phyloP scores from a whole-genome alignment of 2,329 filamentous ascomycete genomes.

The Talaromyces piceae region DNA sequence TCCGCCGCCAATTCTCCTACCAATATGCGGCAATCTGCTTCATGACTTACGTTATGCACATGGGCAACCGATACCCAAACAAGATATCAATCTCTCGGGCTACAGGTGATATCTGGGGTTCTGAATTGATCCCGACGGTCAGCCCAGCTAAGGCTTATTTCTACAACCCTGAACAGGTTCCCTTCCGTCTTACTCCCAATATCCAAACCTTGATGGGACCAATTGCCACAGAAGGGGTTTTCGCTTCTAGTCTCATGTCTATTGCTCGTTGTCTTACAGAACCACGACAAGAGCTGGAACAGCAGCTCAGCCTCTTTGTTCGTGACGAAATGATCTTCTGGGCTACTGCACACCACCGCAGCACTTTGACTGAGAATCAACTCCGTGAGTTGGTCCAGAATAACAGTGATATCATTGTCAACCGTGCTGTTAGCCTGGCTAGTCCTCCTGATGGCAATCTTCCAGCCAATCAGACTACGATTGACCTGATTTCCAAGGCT shows the following conservation, averaged over 20 bases:
- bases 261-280: slow-evolving; percentile 92
- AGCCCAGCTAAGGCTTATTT: slow-evolving; percentile 77
- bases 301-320: slow-evolving; percentile 89
- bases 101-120: slow-evolving; percentile 92
- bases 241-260: slow-evolving; percentile 89
- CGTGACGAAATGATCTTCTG: slow-evolving; percentile 97
- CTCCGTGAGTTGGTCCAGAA: slow-evolving; percentile 71
- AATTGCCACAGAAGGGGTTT: slow-evolving; percentile 91
- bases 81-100: slow-evolving; percentile 87
- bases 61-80: slow-evolving; percentile 90
- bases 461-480: slow-evolving; percentile 93
- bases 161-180: slow-evolving; percentile 90
- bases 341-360: slow-evolving; percentile 74
- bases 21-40: slow-evolving; percentile 92
- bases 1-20: slow-evolving; percentile 94
- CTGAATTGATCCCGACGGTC: slow-evolving; percentile 88
- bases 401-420: slow-evolving; percentile 88
- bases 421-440: slow-evolving; percentile 77
- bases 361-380: slow-evolving; percentile 56
- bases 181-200: slow-evolving; percentile 95
- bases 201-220: slow-evolving; percentile 94
- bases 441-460: slow-evolving; percentile 68
- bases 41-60: slow-evolving; percentile 97
- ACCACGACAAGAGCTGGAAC: slow-evolving; percentile 74
- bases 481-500: slow-evolving; percentile 86